Base-by-base conservation (phyloP, 441 rosid genomes). In the Lepidium campestre region DNA sequence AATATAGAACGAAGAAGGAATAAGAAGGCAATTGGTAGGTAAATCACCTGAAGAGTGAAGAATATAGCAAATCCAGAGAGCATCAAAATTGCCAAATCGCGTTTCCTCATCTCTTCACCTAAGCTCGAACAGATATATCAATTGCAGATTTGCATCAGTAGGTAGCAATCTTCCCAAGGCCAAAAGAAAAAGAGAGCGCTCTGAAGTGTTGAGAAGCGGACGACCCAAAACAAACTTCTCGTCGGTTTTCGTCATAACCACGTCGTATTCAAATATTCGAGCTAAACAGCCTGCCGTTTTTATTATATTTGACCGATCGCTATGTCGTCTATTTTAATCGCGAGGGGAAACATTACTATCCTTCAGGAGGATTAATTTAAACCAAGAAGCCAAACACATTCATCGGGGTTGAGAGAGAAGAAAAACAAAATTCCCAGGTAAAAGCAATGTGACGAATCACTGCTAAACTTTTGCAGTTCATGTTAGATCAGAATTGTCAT, bases 71-170 rank as follows among this genome's bases (percentile, higher is more conserved):
- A 88, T 42, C 97, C 97, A 48, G 89, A 86, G 63, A 91, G 98
- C 90, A 94, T 91, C 66, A 95, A 88, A 72, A 90, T 90, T n/a
- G 97, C 94, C 71, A 92, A 78, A 80, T 95, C 98, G 6, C 98
- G 91, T 79, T 90, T 95, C 91, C 98, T 92, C 99, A 95, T 93
- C 31, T 61, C 54, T 39, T 15, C 34, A 29, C 9, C 13, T 40
- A 8, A 5, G 52, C 49, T 39, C 35, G 45, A 66, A 11, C 7
- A 13, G 58, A 65, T 65, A 59, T 50, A 61, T 65, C 58, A 58
- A 70, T 66, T 42, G 58, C 75, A 20, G 76, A 72, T 58, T 68
- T 40, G 73, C 66, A 49, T 34, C 59, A 36, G 59, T 27, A 29
- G 45, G 75, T n/a, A 37, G 37, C 48, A 62, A 48, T 65, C 48